phyloP scores from a whole-genome alignment of 768 basidiomycete genomes.

The Calocybe cyanea region DNA sequence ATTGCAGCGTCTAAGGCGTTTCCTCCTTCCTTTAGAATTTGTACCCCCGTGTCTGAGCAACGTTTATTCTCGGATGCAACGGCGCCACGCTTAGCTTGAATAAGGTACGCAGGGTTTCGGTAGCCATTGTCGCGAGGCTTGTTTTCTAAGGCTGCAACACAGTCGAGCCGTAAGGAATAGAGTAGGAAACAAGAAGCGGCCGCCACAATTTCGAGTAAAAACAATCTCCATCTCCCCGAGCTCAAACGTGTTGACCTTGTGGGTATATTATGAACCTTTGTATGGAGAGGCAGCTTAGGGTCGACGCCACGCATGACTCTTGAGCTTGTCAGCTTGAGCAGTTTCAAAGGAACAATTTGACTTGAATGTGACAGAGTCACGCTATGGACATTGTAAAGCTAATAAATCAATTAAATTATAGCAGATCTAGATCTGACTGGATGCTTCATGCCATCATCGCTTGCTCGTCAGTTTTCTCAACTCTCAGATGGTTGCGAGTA shows the following conservation, averaged over 20 bases:
- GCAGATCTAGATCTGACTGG: no score
- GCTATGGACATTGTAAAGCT: no score
- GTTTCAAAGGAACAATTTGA: no score
- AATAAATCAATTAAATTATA: no score
- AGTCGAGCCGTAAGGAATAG: not conserved
- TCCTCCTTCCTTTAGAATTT: conserved; percentile 74
- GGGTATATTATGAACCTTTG: not conserved
- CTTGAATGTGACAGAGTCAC: no score
- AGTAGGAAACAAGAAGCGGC: not conserved
- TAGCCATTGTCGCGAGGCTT: conserved; percentile 11
- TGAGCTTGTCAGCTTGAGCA: no score
- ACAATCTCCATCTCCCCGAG: conserved; percentile 1
- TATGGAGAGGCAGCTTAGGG: conserved; percentile 7
- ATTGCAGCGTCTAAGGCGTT: conserved; percentile 90
- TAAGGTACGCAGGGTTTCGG: conserved; percentile 42
- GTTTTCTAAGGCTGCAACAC: not conserved
- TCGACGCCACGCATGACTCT: not conserved
- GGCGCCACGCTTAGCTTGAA: conserved; percentile 69
- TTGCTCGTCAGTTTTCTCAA: conserved; percentile 15
- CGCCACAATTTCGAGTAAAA: conserved; percentile 4
- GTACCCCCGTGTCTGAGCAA: conserved; percentile 84
- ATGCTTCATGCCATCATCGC: not conserved
- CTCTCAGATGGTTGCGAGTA: conserved; percentile 13
- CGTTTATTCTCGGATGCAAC: conserved; percentile 86
- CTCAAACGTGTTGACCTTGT: not conserved